Base-by-base conservation (phyloP, 768 basidiomycete genomes). In the Tephrocybe rancida region DNA sequence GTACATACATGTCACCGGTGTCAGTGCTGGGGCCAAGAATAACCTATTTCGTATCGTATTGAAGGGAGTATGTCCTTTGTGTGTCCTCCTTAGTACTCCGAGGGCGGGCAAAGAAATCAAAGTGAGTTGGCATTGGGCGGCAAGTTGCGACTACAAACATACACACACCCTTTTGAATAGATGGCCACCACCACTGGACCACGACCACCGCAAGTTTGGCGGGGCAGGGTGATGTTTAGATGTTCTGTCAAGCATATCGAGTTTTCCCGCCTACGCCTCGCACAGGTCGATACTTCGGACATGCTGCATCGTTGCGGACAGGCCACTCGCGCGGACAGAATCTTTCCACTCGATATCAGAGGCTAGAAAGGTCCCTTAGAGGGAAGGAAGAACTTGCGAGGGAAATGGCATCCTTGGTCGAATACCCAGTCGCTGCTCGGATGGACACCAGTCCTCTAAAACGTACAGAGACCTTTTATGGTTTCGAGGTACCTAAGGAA, bases 401-500 rank as follows among this genome's bases (percentile, higher is more conserved):
- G 35, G 66, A 72, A 11, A 66, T 74, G 19, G 64, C 68, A 3
- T 62, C 60, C 1, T 38, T 68, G 21, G 32, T 11, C 21, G 52
- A 47, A 39, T 48, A 62, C 11, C 48, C 49, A 13, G 55, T 46
- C 24, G 46, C 47, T 14, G 13, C 46, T 18, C 35, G 29, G 3
- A 14, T 58, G 27, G 48, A 51, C 14, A 21, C 39, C 24, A 22
- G 10, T n/a, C 22, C 21, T 18, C 22, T 26, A 2, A 54, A 52
- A 44, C 41, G 16, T 45, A 24, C 35, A 32, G 58, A 68, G 30
- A 71, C 64, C 5, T 86, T 87, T 60, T 64, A 67, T 59, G 87
- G 87, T 3, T 71, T 86, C 13, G 64, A 74, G 24, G 70, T 92
- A 56, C 88, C 90, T 2, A 71, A 80, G 56, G 70, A 80, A 53